Base-by-base conservation (phyloP, 108 stramenopile genomes). In the Stephanodiscus triporus region DNA sequence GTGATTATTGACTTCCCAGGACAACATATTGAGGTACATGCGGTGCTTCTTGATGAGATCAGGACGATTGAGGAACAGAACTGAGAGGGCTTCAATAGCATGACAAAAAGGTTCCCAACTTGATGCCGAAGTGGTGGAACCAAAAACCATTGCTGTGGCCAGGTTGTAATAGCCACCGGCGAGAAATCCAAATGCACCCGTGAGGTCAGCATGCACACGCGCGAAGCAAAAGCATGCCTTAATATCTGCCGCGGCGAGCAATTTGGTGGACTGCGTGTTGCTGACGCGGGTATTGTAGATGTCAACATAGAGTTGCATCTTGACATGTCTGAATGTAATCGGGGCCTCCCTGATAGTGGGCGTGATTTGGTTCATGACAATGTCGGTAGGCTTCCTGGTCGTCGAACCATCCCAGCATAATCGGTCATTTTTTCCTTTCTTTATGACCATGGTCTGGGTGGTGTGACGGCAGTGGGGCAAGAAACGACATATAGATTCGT, bases 111-210 rank as follows among this genome's bases (percentile, higher is more conserved):
- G 36, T 23, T 68, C 68, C 68, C 68, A 68, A 20, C 36, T 55
- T 1, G 14, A 47, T 2, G 68, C 68, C 2, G 37, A 54, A 2
- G 30, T 36, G 1, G 20, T 19, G 17, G 9, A 38, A 0, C 68
- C 68, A 32, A 68, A 68, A n/a, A 68, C 68, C 53, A 56, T 68
- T 0, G 53, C 68, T 22, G 51, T 68, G 3, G 53, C 9, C 0
- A 68, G 1, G 7, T 32, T 40, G 53, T 24, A 56, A 17, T 37
- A 22, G 2, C 36, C 53, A 23, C 14, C 54, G 0, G 53, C 14
- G 0, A 55, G 0, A 14, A 56, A 68, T 13, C 53, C 36, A 47
- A 68, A 68, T 0, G 68, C 68, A 19, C 68, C 68, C 14, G 34
- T 13, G 1, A 55, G 2, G 2, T 38, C 51, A 0, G 68, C 53